Percentiles rank a stretch among this genome's conserved stretches.
Conservation (phyloP, 352 stramenopile genomes). For the Pythium utonaiense region DNA sequence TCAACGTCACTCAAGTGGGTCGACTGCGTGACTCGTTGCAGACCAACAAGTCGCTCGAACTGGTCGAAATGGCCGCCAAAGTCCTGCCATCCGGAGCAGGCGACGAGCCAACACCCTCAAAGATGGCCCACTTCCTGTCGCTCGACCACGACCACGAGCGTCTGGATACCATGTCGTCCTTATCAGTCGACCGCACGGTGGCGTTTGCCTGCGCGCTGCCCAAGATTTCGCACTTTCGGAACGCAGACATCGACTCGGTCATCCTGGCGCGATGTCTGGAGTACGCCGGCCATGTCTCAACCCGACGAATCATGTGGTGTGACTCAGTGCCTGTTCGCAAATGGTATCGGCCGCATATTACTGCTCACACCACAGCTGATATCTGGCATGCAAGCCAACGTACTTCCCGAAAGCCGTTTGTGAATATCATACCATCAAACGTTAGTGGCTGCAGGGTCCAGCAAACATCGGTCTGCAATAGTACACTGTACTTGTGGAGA, state of each 20-base stretch:
- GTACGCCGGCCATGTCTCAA: neutral
- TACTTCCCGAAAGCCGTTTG: too few species aligned
- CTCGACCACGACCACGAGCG: neutral
- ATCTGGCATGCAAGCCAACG: too few species aligned
- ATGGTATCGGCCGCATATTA: neutral
- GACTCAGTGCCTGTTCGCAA: neutral
- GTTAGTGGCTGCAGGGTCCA: too few species aligned
- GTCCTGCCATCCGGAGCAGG: neutral
- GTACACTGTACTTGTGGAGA: too few species aligned
- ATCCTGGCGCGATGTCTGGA: neutral
- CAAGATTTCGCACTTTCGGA: neutral
- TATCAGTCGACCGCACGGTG: neutral
- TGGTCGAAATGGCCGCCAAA: neutral
- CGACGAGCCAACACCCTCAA: neutral
- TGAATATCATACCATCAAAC: too few species aligned
- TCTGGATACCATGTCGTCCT: neutral
- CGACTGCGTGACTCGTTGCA: neutral
- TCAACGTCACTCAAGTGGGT: neutral
- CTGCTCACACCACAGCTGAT: too few species aligned
- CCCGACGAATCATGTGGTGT: neutral
- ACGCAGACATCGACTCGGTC: neutral
- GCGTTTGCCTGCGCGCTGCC: neutral
- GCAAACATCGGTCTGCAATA: too few species aligned
- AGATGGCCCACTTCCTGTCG: neutral
- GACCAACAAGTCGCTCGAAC: neutral